phyloP scores from a whole-genome alignment of 352 stramenopile genomes.

The Phytopythium delawarense region DNA sequence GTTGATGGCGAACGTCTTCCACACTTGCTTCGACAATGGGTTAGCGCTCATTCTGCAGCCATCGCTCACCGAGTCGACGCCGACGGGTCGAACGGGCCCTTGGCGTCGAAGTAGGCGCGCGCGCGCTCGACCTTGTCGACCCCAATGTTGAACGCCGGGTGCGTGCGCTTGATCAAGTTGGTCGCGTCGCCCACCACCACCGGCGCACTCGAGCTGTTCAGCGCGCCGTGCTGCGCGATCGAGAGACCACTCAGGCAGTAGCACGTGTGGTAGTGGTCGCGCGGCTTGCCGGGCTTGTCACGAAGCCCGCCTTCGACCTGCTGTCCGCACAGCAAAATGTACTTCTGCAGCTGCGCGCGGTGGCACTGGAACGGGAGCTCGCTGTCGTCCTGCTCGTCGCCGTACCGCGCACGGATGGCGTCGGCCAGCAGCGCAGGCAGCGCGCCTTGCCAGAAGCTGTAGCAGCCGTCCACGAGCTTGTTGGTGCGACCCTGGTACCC shows the following conservation, averaged over 20 bases:
- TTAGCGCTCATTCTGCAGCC: conserved; percentile 1
- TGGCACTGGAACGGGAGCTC: conserved; percentile 63
- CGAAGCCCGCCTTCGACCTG: conserved; percentile 91
- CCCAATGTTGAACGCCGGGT: conserved; percentile 93
- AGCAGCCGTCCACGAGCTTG: conserved; percentile 99
- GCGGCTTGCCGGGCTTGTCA: conserved; percentile 93
- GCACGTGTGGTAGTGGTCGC: conserved; percentile 99
- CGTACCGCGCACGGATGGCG: conserved; percentile 30
- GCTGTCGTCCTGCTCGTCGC: conserved; percentile 9
- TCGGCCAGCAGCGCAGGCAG: conserved; percentile 78
- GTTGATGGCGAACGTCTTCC: too few relatives aligned
- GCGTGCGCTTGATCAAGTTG: conserved; percentile 81
- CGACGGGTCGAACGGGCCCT: conserved; percentile 44
- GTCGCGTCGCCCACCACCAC: conserved; percentile 48
- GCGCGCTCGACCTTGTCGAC: conserved; percentile 76
- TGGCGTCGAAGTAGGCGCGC: conserved; percentile 61
- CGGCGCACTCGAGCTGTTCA: conserved; percentile 23
- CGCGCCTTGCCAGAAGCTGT: conserved; percentile 99
- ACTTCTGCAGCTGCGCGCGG: conserved; percentile 79
- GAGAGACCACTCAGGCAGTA: conserved; percentile 98
- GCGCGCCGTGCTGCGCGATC: conserved; percentile 85
- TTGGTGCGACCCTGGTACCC: conserved; percentile 95
- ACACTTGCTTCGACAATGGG: too few relatives aligned
- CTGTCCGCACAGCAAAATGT: conserved; percentile 94
- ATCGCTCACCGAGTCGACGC: conserved; percentile 10